Base-by-base conservation (phyloP, 306 rosid genomes). In the Casuarina glauca region DNA sequence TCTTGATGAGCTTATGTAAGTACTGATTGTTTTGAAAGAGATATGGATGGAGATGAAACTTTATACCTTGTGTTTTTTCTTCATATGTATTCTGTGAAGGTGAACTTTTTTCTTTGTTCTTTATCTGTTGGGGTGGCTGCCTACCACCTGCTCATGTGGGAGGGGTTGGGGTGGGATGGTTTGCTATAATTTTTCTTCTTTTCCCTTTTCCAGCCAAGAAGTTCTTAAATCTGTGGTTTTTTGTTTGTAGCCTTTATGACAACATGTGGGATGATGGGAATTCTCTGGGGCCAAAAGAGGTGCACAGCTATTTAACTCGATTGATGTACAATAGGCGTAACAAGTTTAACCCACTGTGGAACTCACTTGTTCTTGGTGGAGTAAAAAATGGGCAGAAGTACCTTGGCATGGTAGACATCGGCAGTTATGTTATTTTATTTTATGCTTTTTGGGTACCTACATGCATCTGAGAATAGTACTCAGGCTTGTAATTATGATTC, bases 1-100 rank as follows among this genome's bases (percentile, higher is more conserved):
- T 72, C 97, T 94, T 44, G 97, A 92, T 55, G 97, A 94, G 60
- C 97, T 94, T 55, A 87, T 90, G 98, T 92, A 81, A 41, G 70
- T 64, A 17, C 45, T 39, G 48, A 17, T 39, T 64, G 32, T 39
- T 64, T 64, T 39, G 48, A 19, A 9, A 64, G 48, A 16, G 70
- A 64, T 48, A 48, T 64, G 70, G 32, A 35, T 7, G 70, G 48
- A 32, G 26, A 36, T 38, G 26, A 42, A 54, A 44, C 8, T 54
- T 74, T 53, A 32, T n/a, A 6, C 36, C 55, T 63, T 55, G 4
- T n/a, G 36, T 6, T 8, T 13, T 52, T 16, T 49, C 4, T 63
- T 6, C 16, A 6, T 39, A 32, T 7, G 17, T 6, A 4, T 62
- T 16, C 5, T 62, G 44, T 36, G 69, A 13, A 12, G 32, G 36